Conservation (phyloP, 2,329 filamentous ascomycete genomes). For the Aspergillus neoniger region DNA sequence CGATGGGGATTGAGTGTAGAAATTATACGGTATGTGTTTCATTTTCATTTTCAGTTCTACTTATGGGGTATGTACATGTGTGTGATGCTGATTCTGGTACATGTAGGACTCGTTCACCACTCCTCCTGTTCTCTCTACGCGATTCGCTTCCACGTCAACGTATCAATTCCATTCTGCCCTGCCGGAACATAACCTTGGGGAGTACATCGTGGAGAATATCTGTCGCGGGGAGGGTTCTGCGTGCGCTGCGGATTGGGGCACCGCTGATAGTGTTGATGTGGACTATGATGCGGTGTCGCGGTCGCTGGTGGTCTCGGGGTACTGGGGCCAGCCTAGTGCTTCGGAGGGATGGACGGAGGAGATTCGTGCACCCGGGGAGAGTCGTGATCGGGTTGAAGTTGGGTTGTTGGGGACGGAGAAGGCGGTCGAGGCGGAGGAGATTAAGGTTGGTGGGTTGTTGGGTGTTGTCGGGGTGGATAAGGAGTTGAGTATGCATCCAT, state of each 20-base stretch:
- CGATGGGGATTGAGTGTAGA: conserved; percentile 56
- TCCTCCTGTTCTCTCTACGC: conserved; percentile 56
- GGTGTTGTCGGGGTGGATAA: conserved; percentile 75
- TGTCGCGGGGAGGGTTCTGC: conserved; percentile 53
- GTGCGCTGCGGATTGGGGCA: conserved; percentile 53
- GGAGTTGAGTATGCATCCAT: conserved; percentile 57
- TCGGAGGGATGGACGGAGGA: conserved; percentile 50
- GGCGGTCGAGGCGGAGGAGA: conserved; percentile 64
- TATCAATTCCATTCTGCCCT: conserved; percentile 72
- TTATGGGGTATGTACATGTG: background rate
- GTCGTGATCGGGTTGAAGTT: conserved; percentile 68
- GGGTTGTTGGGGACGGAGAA: conserved; percentile 72
- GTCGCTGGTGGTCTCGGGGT: conserved; percentile 63
- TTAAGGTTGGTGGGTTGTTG: conserved; percentile 76
- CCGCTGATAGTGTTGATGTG: conserved; percentile 70
- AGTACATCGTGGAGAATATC: conserved; percentile 54
- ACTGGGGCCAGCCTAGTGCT: conserved; percentile 54
- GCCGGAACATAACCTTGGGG: conserved; percentile 55
- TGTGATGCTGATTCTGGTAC: background rate
- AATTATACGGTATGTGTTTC: conserved; percentile 46
- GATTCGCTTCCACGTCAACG: conserved; percentile 53
- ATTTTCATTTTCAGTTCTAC: background rate
- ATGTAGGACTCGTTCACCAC: conserved; percentile 62
- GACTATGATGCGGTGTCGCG: conserved; percentile 72
- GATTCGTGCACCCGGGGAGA: conserved; percentile 32